phyloP scores from a whole-genome alignment of 768 basidiomycete species.

The Agaricus bisporus region DNA sequence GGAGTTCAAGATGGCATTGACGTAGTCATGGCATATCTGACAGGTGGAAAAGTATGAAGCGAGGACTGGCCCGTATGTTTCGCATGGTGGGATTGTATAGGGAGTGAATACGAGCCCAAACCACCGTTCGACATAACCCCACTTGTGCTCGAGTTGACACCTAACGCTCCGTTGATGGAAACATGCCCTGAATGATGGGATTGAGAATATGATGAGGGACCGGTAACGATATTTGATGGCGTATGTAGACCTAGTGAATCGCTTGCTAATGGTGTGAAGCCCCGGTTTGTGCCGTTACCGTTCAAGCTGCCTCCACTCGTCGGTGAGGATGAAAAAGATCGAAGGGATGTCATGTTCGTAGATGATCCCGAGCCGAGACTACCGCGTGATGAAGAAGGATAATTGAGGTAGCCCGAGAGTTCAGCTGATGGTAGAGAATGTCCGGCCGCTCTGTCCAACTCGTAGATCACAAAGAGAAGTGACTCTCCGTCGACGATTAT shows the following conservation, averaged over 20 bases:
- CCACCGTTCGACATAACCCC: neutral
- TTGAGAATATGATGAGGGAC: constrained; percentile 10
- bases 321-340: constrained; percentile 1
- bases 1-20: constrained; percentile 11
- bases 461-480: constrained; percentile 60
- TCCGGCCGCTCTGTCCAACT: constrained; percentile 53
- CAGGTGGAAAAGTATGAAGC: constrained; percentile 37
- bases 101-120: constrained; percentile 14
- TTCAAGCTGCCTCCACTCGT: neutral
- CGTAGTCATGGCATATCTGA: constrained; percentile 21
- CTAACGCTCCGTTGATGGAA: neutral
- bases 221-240: neutral
- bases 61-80: constrained; percentile 30
- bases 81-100: constrained; percentile 20
- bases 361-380: neutral
- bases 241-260: neutral
- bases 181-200: constrained; percentile 9
- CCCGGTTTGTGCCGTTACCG: neutral
- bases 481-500: constrained; percentile 59
- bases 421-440: constrained; percentile 53
- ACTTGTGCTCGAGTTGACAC: neutral
- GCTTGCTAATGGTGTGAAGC: neutral
- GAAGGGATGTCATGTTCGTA: neutral
- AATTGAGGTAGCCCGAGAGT: constrained; percentile 40
- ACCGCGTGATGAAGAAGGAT: neutral